Percentiles rank a stretch among this genome's conserved stretches.
These are phyloP conservation scores for Gracilaria vermiculophylla DNA, from an alignment of 23 red algal species.

Conservation along the genomic window DNA sequence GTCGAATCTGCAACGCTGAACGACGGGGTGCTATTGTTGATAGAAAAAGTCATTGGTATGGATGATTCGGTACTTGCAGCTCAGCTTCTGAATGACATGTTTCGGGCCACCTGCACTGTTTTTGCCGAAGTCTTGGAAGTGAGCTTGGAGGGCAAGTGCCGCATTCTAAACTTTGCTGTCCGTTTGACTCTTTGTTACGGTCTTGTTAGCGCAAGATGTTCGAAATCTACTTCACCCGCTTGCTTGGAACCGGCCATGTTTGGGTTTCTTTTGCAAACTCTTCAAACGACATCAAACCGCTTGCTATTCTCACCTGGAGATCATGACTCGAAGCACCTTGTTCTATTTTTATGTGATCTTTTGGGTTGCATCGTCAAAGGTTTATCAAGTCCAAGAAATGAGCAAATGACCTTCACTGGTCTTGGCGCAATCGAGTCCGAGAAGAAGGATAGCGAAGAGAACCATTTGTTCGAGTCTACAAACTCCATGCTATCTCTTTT, in stretches of 20 bases:
- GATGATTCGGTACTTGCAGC: constrained; percentile 9
- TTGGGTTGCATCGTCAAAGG: not conserved
- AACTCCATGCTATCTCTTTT: not conserved
- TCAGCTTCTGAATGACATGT: not conserved
- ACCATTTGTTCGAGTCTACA: not conserved
- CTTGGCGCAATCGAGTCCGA: not conserved
- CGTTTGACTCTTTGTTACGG: constrained; percentile 25
- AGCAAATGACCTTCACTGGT: not conserved
- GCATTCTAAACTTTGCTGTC: constrained; percentile 16
- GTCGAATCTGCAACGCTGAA: constrained; percentile 54
- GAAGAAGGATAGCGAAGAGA: not conserved
- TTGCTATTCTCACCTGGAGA: not conserved
- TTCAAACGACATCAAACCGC: not conserved
- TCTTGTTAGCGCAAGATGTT: not conserved
- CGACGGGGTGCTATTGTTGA: constrained; percentile 6
- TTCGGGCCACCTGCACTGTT: not conserved
- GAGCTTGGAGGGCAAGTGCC: not conserved
- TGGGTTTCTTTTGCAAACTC: not conserved
- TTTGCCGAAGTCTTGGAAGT: not conserved
- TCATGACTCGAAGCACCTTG: not conserved
- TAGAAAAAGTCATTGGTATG: constrained; percentile 46
- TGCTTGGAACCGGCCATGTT: constrained; percentile 3
- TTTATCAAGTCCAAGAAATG: not conserved
- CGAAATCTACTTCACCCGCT: not conserved
- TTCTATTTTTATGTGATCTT: not conserved